These are phyloP conservation scores for Dactylellina parvicollis DNA, from an alignment of 2,329 filamentous ascomycete species.

Conservation along the genomic window DNA sequence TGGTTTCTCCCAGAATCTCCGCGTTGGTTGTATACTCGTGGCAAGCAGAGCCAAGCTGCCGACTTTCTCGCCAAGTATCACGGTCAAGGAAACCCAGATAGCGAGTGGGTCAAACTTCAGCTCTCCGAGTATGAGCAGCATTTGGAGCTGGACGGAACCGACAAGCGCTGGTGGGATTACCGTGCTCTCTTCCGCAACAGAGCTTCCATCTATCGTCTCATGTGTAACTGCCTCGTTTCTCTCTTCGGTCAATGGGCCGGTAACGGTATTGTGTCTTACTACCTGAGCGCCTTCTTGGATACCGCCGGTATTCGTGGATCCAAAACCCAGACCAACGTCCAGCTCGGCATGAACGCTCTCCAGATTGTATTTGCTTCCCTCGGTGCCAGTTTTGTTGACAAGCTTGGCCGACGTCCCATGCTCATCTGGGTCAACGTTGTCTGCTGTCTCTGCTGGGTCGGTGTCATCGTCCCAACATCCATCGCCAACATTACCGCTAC, in stretches of 20 bases:
- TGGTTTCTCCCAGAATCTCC: constrained; percentile 55
- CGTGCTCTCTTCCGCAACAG: constrained; percentile 63
- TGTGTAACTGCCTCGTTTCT: constrained; percentile 49
- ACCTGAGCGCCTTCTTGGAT: constrained; percentile 61
- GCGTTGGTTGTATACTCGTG: constrained; percentile 63
- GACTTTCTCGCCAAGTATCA: constrained; percentile 62
- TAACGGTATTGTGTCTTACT: constrained; percentile 61
- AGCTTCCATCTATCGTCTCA: constrained; percentile 46
- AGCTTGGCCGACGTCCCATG: constrained; percentile 59
- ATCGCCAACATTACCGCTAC: constrained; percentile 58
- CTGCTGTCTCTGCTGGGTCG: constrained; percentile 59
- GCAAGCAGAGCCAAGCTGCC: constrained; percentile 64
- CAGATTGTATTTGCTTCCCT: constrained; percentile 56
- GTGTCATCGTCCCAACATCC: constrained; percentile 57
- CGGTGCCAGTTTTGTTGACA: constrained; percentile 59
- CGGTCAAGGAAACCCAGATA: constrained; percentile 59
- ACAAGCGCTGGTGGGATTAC: constrained; percentile 69
- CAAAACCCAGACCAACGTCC: constrained; percentile 61
- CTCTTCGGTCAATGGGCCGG: constrained; percentile 55
- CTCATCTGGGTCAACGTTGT: constrained; percentile 49
- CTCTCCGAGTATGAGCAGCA: constrained; percentile 65
- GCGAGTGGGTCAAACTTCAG: constrained; percentile 64
- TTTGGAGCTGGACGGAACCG: constrained; percentile 64
- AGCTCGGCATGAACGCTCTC: constrained; percentile 58
- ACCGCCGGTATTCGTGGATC: constrained; percentile 61